Percentiles rank a stretch among this genome's conserved stretches.
Evolutionary conservation across 2,329 filamentous ascomycete species (phyloP).

Genomic region (Apiospora sp.): DNA sequence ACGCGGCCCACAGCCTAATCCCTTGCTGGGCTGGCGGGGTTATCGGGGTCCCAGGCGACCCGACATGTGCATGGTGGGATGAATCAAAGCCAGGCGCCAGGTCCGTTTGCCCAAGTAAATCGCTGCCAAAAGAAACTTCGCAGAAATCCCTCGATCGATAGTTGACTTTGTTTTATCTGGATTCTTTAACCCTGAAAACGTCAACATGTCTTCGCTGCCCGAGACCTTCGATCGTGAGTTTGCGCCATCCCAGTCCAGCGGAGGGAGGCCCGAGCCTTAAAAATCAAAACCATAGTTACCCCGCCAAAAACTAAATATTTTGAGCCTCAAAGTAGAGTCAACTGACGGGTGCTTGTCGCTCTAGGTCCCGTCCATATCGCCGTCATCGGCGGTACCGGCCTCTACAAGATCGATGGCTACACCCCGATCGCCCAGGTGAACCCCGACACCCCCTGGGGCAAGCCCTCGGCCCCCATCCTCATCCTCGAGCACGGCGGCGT

Average conservation of each 20-base stretch:
- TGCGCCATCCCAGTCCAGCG: background rate
- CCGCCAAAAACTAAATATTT: slow-evolving; percentile 18
- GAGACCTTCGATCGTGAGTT: slow-evolving; percentile 65
- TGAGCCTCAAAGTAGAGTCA: slow-evolving; percentile 28
- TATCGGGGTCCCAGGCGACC: background rate
- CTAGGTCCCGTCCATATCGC: slow-evolving; percentile 80
- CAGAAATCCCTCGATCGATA: background rate
- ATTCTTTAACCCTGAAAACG: background rate
- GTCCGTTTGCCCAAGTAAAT: background rate
- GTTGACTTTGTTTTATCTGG: background rate
- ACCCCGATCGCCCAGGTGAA: slow-evolving; percentile 81
- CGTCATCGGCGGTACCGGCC: slow-evolving; percentile 92
- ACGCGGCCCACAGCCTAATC: slow-evolving; percentile 6
- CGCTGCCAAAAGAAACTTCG: background rate
- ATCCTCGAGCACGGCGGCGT: slow-evolving; percentile 88
- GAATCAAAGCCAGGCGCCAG: background rate
- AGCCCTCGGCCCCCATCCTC: slow-evolving; percentile 76
- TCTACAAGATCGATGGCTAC: slow-evolving; percentile 87
- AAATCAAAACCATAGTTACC: slow-evolving; percentile 24
- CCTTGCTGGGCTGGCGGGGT: slow-evolving; percentile 16
- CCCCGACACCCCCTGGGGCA: slow-evolving; percentile 86
- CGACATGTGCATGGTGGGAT: slow-evolving; percentile 10
- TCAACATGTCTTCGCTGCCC: slow-evolving; percentile 63
- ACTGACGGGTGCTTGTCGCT: background rate
- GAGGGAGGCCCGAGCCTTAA: slow-evolving; percentile 26